Evolutionary conservation across 352 stramenopile genomes (phyloP), one percentile per base, ranked within the genome.

Genomic region (Aphanomyces cochlioides): DNA sequence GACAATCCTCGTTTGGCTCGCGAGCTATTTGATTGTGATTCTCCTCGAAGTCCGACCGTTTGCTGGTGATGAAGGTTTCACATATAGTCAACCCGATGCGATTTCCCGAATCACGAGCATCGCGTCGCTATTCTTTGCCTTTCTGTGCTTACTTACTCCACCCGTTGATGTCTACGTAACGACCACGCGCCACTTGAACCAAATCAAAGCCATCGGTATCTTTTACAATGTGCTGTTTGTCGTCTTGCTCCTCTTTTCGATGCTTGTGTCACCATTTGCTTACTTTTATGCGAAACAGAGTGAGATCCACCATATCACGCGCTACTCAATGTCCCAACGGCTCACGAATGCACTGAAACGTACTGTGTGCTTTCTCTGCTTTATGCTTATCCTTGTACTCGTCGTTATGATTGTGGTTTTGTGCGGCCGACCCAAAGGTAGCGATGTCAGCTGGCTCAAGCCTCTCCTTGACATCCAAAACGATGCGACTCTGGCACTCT

Each of bases 211-310:
- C 53, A 74, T 95, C 3, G 77, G 78, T 40, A 60, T 83, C 5
- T 71, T 95, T 57, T 95, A 95, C 74, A 77, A 81, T 47, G 76
- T 92, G 2, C 91, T 89, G 71, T 88, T 95, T 43, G 80, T 77
- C 12, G 68, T 74, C 0, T 69, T 95, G 13, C 80, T 78, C 15
- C 65, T 78, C 3, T 91, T 91, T 73, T 88, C 79, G 41, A 91
- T 92, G 58, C 50, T 91, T 2, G 78, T 81, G 7, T 86, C 85
- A 40, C 87, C 87, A 38, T 81, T 95, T 19, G 82, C 87, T 34
- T 95, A 83, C 69, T 87, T 92, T 70, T 95, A 93, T 69, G 84
- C 87, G 5, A 86, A 87, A 34, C 84, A 95, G 70, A 93, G 84
- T 34, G 87, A 93, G 72, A 87, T 95, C 65, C 83, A 85, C 57